These are phyloP conservation scores for Melaleuca quinquenervia DNA, from an alignment of 345 rosid genomes.

Conservation along the genomic window DNA sequence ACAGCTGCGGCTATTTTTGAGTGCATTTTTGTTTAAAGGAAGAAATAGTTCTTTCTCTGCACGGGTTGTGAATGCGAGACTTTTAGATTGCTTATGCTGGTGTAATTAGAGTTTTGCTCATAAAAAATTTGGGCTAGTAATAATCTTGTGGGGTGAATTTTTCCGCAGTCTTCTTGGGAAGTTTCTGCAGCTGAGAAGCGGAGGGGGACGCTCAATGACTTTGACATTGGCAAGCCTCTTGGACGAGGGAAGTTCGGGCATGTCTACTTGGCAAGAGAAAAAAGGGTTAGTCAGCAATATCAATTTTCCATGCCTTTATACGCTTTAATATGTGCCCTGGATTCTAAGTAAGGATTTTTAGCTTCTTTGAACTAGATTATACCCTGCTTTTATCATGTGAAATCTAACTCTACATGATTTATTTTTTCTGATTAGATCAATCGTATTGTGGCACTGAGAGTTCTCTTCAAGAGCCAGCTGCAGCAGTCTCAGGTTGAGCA, in stretches of 20 bases:
- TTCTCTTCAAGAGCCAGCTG: slow-evolving; percentile 87
- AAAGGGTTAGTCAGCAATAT: slow-evolving; percentile 28
- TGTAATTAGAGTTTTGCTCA: background rate
- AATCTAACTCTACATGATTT: background rate
- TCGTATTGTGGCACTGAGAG: slow-evolving; percentile 87
- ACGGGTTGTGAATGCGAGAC: background rate
- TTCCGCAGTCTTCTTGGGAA: slow-evolving; percentile 44
- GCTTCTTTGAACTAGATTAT: background rate
- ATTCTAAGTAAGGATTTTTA: no score
- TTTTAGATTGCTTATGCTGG: background rate
- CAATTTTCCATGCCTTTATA: background rate
- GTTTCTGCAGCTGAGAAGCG: slow-evolving; percentile 35
- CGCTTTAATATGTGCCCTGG: background rate
- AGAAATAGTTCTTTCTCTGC: background rate
- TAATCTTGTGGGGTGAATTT: fast-evolving
- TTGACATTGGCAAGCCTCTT: slow-evolving; percentile 91
- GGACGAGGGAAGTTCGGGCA: slow-evolving; percentile 97
- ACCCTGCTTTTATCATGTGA: background rate
- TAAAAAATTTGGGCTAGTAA: background rate
- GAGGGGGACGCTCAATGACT: slow-evolving; percentile 80
- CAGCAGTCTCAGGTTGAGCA: slow-evolving; percentile 97
- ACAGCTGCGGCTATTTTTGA: background rate
- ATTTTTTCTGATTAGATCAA: slow-evolving; percentile 54
- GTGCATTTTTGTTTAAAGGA: background rate
- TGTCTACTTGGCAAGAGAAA: slow-evolving; percentile 88